Percentiles rank a stretch among this genome's conserved stretches.
These are phyloP conservation scores for Clitoria ternatea DNA, from an alignment of 306 rosid genomes.

Conservation along the genomic window DNA sequence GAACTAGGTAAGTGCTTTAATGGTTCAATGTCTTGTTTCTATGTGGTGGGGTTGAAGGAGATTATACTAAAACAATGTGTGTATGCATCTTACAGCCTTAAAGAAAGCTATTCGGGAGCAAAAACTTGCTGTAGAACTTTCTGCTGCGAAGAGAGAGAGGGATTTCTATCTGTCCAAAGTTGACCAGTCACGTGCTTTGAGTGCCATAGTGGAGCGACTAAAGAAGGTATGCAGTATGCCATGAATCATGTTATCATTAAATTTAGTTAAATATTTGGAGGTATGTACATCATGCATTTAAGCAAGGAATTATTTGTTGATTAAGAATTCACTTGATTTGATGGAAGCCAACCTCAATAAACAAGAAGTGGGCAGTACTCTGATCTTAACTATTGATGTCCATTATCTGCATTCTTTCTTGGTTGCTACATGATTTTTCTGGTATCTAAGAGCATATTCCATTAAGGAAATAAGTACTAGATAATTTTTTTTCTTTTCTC, in stretches of 20 bases:
- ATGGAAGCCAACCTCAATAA: too few species aligned
- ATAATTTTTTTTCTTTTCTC: background rate
- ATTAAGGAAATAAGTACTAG: too few species aligned
- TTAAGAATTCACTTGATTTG: too few species aligned
- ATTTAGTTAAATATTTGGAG: too few species aligned
- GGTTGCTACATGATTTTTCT: too few species aligned
- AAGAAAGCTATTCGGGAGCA: slow-evolving; percentile 70
- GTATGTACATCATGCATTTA: too few species aligned
- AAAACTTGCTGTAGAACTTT: slow-evolving; percentile 64
- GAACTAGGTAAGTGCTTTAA: slow-evolving; percentile 57
- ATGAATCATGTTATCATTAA: too few species aligned
- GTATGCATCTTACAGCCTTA: too few species aligned
- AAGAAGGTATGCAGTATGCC: slow-evolving; percentile 76
- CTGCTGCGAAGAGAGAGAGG: slow-evolving; percentile 80
- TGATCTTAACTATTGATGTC: background rate
- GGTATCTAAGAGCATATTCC: too few species aligned
- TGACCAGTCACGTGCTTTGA: slow-evolving; percentile 63
- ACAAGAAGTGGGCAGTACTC: background rate
- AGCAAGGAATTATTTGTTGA: too few species aligned
- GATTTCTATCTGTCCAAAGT: slow-evolving; percentile 65
- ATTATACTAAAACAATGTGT: slow-evolving; percentile 1
- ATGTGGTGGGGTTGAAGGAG: slow-evolving; percentile 1
- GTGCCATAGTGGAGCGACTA: slow-evolving; percentile 60
- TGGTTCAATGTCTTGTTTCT: slow-evolving; percentile 6
- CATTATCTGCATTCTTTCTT: background rate